Evolutionary conservation across 2,329 filamentous ascomycete genomes (phyloP).

Genomic region (Sporothrix protearum): DNA sequence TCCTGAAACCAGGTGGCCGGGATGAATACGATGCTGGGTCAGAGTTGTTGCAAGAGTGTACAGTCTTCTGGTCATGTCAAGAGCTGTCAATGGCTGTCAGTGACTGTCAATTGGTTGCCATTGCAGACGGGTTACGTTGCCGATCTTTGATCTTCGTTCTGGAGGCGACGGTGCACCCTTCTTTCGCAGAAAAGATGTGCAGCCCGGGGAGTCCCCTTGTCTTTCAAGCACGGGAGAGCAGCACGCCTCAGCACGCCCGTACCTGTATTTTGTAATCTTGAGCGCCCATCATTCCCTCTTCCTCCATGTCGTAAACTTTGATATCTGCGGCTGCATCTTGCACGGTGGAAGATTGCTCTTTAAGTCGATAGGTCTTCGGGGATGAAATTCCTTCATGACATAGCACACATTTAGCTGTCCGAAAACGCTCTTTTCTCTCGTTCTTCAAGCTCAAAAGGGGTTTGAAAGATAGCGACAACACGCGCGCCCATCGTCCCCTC

Average conservation of each 20-base stretch:
- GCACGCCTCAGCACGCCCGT: not conserved
- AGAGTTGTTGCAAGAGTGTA: not conserved
- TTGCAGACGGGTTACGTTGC: not conserved
- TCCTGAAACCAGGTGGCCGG: conserved; percentile 3
- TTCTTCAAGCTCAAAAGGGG: not conserved
- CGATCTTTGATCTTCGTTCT: not conserved
- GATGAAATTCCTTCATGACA: not conserved
- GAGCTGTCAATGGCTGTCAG: not conserved
- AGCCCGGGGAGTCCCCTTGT: not conserved
- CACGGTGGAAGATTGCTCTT: not conserved
- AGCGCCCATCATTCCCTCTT: conserved; percentile 12
- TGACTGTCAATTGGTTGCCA: not conserved
- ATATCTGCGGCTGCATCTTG: not conserved
- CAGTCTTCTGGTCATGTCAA: not conserved
- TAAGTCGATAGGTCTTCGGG: not conserved
- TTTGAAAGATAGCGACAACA: not conserved
- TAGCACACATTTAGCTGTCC: not conserved
- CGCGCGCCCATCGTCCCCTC: not conserved
- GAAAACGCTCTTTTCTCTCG: not conserved
- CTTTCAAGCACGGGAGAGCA: not conserved
- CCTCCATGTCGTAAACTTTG: not conserved
- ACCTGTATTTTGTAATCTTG: not conserved
- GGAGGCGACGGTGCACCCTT: not conserved
- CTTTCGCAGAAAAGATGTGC: not conserved
- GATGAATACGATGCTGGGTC: not conserved